Evolutionary conservation across 1,284 basidiomycete genomes (phyloP).

Genomic region (Meira nashicola): DNA sequence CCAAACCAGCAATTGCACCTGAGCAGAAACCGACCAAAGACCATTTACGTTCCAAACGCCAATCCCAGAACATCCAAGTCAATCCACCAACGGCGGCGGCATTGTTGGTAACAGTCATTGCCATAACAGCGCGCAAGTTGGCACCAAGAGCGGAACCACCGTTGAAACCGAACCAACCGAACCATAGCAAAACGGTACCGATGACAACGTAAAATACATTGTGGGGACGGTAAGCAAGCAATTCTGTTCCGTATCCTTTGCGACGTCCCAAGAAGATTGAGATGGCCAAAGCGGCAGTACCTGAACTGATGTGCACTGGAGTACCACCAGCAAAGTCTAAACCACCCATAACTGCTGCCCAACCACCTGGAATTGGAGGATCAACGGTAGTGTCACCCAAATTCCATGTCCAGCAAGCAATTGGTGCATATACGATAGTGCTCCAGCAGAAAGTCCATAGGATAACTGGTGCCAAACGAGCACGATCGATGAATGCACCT

Average conservation of each 20-base stretch:
- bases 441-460: conserved; percentile 88
- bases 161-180: conserved; percentile 94
- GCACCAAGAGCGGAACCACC: conserved; percentile 82
- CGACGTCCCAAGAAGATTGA: conserved; percentile 86
- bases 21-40: conserved; percentile 54
- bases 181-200: conserved; percentile 84
- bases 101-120: conserved; percentile 79
- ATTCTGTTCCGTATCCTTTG: conserved; percentile 79
- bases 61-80: conserved; percentile 85
- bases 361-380: conserved; percentile 23
- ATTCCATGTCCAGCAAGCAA: conserved; percentile 51
- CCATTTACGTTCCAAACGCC: conserved; percentile 76
- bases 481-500: conserved; percentile 87
- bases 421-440: conserved; percentile 72
- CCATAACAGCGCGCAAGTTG: conserved; percentile 78
- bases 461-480: conserved; percentile 76
- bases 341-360: conserved; percentile 50
- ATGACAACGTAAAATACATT: conserved; percentile 84
- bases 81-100: conserved; percentile 69
- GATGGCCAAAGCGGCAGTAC: conserved; percentile 77
- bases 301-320: conserved; percentile 87
- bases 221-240: conserved; percentile 84
- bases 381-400: too few species aligned
- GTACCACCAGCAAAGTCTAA: conserved; percentile 63
- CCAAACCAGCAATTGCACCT: conserved; percentile 55